These are phyloP conservation scores for Arabis hirsuta DNA, from an alignment of 345 rosid genomes.

Conservation along the genomic window DNA sequence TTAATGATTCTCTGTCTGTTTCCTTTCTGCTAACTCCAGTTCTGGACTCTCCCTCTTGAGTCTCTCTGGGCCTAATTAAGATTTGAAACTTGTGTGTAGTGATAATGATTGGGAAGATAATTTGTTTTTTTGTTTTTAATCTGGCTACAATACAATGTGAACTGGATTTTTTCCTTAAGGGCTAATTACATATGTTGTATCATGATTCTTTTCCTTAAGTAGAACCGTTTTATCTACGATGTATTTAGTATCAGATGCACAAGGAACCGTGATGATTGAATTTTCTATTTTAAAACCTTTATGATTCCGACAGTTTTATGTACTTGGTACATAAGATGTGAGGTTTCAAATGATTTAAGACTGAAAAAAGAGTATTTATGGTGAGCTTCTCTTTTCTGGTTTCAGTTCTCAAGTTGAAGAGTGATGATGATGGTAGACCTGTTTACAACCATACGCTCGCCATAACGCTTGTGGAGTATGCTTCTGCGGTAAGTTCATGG, in stretches of 20 bases:
- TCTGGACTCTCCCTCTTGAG: not conserved
- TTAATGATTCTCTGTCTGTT: not conserved
- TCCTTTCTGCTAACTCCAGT: conserved; percentile 14
- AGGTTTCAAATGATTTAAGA: not conserved
- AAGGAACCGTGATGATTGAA: conserved; percentile 13
- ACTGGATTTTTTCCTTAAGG: not conserved
- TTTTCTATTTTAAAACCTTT: not conserved
- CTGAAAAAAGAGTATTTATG: not conserved
- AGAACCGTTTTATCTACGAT: not conserved
- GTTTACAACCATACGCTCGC: conserved; percentile 87
- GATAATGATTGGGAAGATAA: not conserved
- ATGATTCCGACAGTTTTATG: not conserved
- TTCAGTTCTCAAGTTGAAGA: conserved; percentile 61
- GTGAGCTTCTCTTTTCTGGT: conserved; percentile 11
- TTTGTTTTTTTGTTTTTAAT: not conserved
- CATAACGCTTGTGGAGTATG: conserved; percentile 80
- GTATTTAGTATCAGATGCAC: not conserved
- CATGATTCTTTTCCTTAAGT: not conserved
- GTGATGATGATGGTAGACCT: conserved; percentile 40
- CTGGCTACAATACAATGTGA: conserved; percentile 7
- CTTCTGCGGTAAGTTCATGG: conserved; percentile 77
- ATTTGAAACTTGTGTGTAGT: not conserved
- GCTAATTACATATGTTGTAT: conserved; percentile 3
- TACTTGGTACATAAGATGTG: not conserved
- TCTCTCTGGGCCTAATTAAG: conserved; percentile 3